Conservation (phyloP, 2,329 filamentous ascomycete genomes). For the Dactylellina haptotyla region DNA sequence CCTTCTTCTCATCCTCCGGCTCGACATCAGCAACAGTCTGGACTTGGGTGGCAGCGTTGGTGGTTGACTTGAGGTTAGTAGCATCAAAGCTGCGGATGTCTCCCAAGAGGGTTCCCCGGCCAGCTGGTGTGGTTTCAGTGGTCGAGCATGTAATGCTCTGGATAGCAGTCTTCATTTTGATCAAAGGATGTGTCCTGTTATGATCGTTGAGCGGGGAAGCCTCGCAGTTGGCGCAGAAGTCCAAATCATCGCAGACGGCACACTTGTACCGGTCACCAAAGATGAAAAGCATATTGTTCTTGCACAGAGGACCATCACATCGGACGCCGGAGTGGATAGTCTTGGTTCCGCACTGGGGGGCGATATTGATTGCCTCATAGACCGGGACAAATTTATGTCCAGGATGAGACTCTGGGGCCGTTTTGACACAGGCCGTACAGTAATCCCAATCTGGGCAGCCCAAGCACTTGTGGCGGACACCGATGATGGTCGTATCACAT, state of each 20-base stretch:
- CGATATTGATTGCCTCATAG: constrained; percentile 71
- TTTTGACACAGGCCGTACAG: constrained; percentile 77
- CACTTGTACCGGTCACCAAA: constrained; percentile 94
- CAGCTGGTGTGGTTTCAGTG: constrained; percentile 74
- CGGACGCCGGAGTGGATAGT: constrained; percentile 83
- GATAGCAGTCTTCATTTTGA: constrained; percentile 95
- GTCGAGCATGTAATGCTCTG: constrained; percentile 88
- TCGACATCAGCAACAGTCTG: constrained; percentile 79
- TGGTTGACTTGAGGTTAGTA: constrained; percentile 58
- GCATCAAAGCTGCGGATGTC: constrained; percentile 41
- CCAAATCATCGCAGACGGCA: constrained; percentile 90
- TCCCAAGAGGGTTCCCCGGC: constrained; percentile 61
- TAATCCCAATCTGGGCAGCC: constrained; percentile 98
- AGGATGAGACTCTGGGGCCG: constrained; percentile 76
- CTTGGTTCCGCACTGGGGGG: constrained; percentile 62
- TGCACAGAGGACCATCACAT: constrained; percentile 93
- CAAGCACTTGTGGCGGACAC: constrained; percentile 94
- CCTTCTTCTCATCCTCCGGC: constrained; percentile 63
- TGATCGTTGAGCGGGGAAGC: constrained; percentile 83
- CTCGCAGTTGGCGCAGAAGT: constrained; percentile 95
- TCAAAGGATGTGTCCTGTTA: constrained; percentile 94
- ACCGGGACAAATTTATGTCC: constrained; percentile 88
- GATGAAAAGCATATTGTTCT: constrained; percentile 72
- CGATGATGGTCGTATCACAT: constrained; percentile 86
- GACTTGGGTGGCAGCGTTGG: constrained; percentile 70